Evolutionary conservation across 2,329 filamentous ascomycete species (phyloP).

Genomic region (Dactylella cylindrospora): DNA sequence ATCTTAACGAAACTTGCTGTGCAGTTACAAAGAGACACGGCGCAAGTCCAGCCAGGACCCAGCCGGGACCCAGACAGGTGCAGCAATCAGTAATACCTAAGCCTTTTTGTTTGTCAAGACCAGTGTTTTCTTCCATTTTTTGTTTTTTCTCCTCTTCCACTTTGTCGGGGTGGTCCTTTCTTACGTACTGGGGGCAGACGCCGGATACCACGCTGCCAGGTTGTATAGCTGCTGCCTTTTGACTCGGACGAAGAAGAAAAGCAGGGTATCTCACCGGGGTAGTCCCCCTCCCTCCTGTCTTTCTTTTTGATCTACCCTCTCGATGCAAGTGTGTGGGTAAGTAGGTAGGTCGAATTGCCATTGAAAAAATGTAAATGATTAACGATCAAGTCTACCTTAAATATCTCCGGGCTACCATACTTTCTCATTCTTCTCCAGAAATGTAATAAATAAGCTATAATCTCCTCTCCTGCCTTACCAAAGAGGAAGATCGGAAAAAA

Average conservation of each 20-base stretch:
- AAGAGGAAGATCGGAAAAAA: slow-evolving; percentile 41
- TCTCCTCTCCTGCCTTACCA: slow-evolving; percentile 36
- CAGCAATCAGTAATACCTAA: no score
- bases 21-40: no score
- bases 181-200: slow-evolving; percentile 20
- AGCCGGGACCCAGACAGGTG: no score
- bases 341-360: no score
- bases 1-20: no score
- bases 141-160: no score
- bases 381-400: slow-evolving; percentile 44
- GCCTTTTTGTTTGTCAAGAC: no score
- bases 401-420: slow-evolving; percentile 44
- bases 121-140: no score
- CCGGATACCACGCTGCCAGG: slow-evolving; percentile 18
- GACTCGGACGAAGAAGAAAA: slow-evolving; percentile 32
- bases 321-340: slow-evolving; percentile 18
- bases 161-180: slow-evolving; percentile 15
- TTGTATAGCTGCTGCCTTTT: slow-evolving; percentile 40
- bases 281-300: slow-evolving; percentile 22
- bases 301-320: slow-evolving; percentile 18
- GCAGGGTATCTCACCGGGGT: slow-evolving; percentile 21
- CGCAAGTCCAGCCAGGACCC: no score
- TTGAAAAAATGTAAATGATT: slow-evolving; percentile 32
- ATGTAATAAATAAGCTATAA: slow-evolving; percentile 41
- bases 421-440: slow-evolving; percentile 17